Base-by-base conservation (phyloP, 306 rosid species). In the Medicago ruthenica region DNA sequence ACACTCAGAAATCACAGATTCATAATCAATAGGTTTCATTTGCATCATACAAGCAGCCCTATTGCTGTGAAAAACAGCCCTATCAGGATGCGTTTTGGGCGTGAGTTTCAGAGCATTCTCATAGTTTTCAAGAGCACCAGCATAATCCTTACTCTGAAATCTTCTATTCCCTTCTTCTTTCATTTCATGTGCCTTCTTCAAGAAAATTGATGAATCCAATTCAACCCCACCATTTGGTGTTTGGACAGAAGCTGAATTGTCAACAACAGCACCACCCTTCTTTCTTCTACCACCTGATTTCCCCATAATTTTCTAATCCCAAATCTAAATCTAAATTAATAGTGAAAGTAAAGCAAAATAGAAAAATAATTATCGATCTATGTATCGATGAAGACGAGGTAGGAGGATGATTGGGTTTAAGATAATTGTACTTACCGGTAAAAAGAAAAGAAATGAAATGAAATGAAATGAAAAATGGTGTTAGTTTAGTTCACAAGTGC, bases 41-140 rank as follows among this genome's bases (percentile, higher is more conserved):
- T 96, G 99, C 94, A 96, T 90, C 86, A 96, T 80, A 76, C 99
- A 96, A 9, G 98, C 97, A 0, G 98, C 99, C 67, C 88, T 81
- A 12, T 92, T 92, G 92, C 99, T 92, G 70, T 96, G 98, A 48
- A 96, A 96, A 45, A 92, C 88, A 0, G 98, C 98, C 69, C 94
- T 79, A 27, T 92, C 98, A 1, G 88, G 87, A 67, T 96, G 96
- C 37, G 74, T 80, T 80, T 92, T 96, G 7, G 99, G 98, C 73
- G 92, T 92, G 16, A 96, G 85, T 71, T 82, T 79, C 60, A 96
- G 90, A 12, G 96, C 98, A 86, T 54, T 92, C 41, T 96, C 99
- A 81, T 96, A 92, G 71, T 92, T 96, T 53, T 92, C 88, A 67
- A 96, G 89, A 74, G 98, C 99, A 80, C 93, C 98, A 22, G 76